Evolutionary conservation across 2,329 filamentous ascomycete species (phyloP), one percentile per base, ranked within the genome.

Genomic region (Davidsoniella virescens): DNA sequence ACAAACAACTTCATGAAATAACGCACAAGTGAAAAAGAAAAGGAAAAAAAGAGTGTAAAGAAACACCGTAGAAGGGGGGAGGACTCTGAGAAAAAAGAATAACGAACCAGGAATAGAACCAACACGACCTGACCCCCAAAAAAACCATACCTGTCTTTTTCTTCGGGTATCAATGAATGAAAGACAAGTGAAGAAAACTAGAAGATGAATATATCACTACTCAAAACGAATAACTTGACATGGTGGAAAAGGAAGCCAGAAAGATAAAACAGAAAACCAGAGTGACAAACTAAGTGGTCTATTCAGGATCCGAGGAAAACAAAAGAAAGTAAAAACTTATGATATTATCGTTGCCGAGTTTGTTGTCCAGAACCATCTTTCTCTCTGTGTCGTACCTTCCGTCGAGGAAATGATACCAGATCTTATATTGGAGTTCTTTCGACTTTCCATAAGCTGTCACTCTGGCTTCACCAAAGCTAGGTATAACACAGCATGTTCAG

Each of bases 161-260:
- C 26, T 33, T 33, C 26, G 8, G 7, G 7, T 33, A 25, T 33
- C 25, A 25, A 45, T 45, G 40, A 25, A 29, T n/a, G 14, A 40
- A 41, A 48, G 46, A 48, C 46, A 48, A 48, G 16, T n/a, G 20
- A 18, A 25, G 18, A 20, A 20, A 38, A 40, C 38, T 48, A 33
- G 26, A 12, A 33, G 41, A 29, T 29, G 5, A 26, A n/a, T 17
- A 20, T 23, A 33, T 43, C 41, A 18, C 18, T 25, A 10, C 23
- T 20, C 20, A 20, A 25, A 48, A 14, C 17, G 25, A 23, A 23
- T 8, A 48, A 26, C 36, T 48, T 41, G 36, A 18, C 39, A 48
- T 41, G 18, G 37, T 18, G 25, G 40, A 48, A 23, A 48, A 12
- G 10, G 10, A 33, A 33, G 10, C 26, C 26, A 33, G 26, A 33